Base-by-base conservation (phyloP, 495 filamentous ascomycete genomes). In the Podospora tetraspora region DNA sequence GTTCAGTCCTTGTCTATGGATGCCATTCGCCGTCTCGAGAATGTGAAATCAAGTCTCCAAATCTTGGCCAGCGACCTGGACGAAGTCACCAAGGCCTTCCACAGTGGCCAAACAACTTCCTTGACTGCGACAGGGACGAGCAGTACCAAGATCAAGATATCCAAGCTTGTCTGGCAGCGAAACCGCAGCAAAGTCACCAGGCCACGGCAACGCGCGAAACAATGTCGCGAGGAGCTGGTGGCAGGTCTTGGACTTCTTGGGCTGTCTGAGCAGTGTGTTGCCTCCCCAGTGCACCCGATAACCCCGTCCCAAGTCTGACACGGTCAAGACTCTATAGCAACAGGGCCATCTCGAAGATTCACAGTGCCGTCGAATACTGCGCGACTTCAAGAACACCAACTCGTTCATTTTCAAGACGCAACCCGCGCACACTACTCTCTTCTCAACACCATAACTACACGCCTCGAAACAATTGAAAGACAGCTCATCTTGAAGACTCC, bases 121-220 rank as follows among this genome's bases (percentile, higher is more conserved):
- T 8, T 9, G 23, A 2, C 43, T 52, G 2, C 43, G 16, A 57
- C 12, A 23, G 2, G 19, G 11, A 32, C 19, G 16, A 59, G 13
- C 16, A 3, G 19, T 3, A 24, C 3, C 21, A 59, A 59, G 58
- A 23, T 1, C 21, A 60, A 24, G 25, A 16, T 66, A 9, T 66
- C 64, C 11, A 52, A 22, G 16, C 59, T 66, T 25, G 59, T 16
- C 23, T 66, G 64, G 64, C 64, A 66, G n/a, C 19, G 24, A 23
- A 25, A 21, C 13, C 64, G 64, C 25, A 57, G 0, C 27, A 60
- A 22, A 25, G 27, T 58, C 22, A 0, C 34, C 29, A 43, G 7
- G n/a, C 7, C 60, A 19, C 24, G 56, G 21, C 29, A 66, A n/a
- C 52, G 64, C 11, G 64, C 56, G 9, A 66, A 59, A 11, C 64